A percentile compares a stretch with the other conserved stretches of the same genome.
Evolutionary conservation across 1,284 basidiomycete genomes (phyloP).

Genomic region (Apiotrichum laibachii): DNA sequence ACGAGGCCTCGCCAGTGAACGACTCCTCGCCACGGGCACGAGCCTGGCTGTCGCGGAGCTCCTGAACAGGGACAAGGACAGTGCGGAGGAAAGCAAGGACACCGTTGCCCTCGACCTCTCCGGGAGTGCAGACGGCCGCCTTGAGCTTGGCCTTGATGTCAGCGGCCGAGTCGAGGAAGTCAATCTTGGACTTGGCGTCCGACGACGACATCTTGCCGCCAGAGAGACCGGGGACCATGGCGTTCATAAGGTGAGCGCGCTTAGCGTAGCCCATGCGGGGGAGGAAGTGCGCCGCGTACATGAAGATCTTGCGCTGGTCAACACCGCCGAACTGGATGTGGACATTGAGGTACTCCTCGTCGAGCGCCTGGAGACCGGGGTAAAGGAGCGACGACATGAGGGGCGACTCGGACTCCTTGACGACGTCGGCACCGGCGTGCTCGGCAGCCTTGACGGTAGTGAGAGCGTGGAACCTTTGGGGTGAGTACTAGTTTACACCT

Average conservation of each 20-base stretch:
- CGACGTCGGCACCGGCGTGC: conserved; percentile 98
- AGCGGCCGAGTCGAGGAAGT: conserved; percentile 88
- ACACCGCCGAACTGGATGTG: conserved; percentile 99
- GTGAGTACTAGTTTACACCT: background rate
- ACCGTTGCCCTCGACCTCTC: conserved; percentile 87
- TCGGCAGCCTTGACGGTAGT: conserved; percentile 96
- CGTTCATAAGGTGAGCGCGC: conserved; percentile 96
- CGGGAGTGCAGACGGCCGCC: conserved; percentile 89
- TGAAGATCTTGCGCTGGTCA: conserved; percentile 99
- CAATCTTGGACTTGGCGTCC: conserved; percentile 94
- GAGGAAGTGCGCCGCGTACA: conserved; percentile 92
- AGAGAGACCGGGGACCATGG: conserved; percentile 91
- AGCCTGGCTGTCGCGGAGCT: conserved; percentile 64
- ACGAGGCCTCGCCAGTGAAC: conserved; percentile 54
- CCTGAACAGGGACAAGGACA: conserved; percentile 84
- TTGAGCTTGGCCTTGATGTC: conserved; percentile 86
- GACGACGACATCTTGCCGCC: conserved; percentile 99
- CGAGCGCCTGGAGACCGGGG: conserved; percentile 92
- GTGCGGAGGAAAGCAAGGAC: conserved; percentile 83
- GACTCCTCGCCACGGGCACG: conserved; percentile 34
- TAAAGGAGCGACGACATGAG: conserved; percentile 89
- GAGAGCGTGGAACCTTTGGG: conserved; percentile 66
- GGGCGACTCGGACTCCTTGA: conserved; percentile 94
- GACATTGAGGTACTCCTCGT: conserved; percentile 92
- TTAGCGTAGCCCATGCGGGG: conserved; percentile 90